A percentile compares a stretch with the other conserved stretches of the same genome.
These are phyloP conservation scores for Myriosclerotinia scirpicola DNA, from an alignment of 2,329 filamentous ascomycete species.

Conservation along the genomic window DNA sequence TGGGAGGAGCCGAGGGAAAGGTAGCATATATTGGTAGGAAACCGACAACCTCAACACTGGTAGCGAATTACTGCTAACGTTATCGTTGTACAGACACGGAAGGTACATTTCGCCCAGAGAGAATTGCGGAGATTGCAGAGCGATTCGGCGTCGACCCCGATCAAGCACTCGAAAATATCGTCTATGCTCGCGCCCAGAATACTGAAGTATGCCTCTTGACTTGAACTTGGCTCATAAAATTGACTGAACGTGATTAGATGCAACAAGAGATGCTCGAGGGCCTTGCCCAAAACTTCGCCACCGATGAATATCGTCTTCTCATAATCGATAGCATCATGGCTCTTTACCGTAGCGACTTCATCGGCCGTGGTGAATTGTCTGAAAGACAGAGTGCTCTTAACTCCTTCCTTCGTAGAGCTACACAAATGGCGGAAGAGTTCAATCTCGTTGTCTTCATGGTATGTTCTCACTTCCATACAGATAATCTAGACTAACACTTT, in stretches of 20 bases:
- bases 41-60: not conserved
- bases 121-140: conserved; percentile 66
- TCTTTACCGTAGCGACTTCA: conserved; percentile 66
- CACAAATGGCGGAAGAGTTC: conserved; percentile 68
- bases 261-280: conserved; percentile 60
- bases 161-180: conserved; percentile 64
- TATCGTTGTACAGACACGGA: conserved; percentile 50
- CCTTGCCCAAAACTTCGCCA: conserved; percentile 59
- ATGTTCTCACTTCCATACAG: conserved; percentile 24
- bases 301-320: conserved; percentile 63
- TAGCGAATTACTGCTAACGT: conserved; percentile 9
- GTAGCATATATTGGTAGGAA: conserved; percentile 65
- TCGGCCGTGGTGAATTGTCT: conserved; percentile 64
- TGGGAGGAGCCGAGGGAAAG: conserved; percentile 67
- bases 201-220: conserved; percentile 49
- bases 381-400: conserved; percentile 69
- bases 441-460: conserved; percentile 65
- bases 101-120: conserved; percentile 66
- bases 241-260: conserved; percentile 47
- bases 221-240: not conserved
- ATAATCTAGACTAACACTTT: conserved; percentile 2
- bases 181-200: conserved; percentile 63
- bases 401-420: conserved; percentile 62
- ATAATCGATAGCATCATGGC: conserved; percentile 72
- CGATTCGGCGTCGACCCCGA: conserved; percentile 61